Evolutionary conservation across 306 rosid genomes (phyloP).

Genomic region (Quercus robur): DNA sequence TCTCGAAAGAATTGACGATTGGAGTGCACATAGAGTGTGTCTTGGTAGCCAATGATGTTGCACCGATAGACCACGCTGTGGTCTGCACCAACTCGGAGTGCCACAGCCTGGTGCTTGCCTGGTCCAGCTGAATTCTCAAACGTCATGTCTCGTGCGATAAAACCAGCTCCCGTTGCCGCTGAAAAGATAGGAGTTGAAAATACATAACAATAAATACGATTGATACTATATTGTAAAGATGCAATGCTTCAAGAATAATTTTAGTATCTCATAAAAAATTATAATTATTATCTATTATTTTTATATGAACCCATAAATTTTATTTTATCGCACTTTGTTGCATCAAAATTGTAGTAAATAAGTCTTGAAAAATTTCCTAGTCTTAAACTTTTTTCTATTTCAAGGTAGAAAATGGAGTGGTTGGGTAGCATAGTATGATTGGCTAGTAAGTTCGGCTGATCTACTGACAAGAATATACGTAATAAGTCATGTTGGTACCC

Average conservation of each 20-base stretch:
- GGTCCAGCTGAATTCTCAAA: constrained; percentile 89
- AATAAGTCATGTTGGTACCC: too few species aligned
- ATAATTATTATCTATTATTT: too few species aligned
- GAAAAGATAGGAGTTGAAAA: not conserved
- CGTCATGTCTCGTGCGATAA: constrained; percentile 78
- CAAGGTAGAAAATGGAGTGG: constrained; percentile 2
- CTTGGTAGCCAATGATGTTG: constrained; percentile 71
- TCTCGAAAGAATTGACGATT: constrained; percentile 84
- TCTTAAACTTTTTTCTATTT: not conserved
- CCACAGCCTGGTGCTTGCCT: constrained; percentile 80
- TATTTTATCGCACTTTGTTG: accelerated
- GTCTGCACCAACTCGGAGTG: constrained; percentile 80
- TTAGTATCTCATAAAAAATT: too few species aligned
- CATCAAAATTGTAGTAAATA: too few species aligned
- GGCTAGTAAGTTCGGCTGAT: not conserved
- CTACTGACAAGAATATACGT: too few species aligned
- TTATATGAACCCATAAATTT: too few species aligned
- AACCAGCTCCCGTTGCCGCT: constrained; percentile 82
- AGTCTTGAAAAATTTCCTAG: too few species aligned
- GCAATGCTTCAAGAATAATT: too few species aligned
- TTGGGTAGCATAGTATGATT: not conserved
- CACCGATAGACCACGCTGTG: constrained; percentile 81
- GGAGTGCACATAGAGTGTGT: constrained; percentile 79
- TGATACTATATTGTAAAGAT: too few species aligned
- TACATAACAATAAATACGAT: too few species aligned